These are phyloP conservation scores for Dipodascopsis tothii DNA, from an alignment of 805 yeast species.

Conservation along the genomic window DNA sequence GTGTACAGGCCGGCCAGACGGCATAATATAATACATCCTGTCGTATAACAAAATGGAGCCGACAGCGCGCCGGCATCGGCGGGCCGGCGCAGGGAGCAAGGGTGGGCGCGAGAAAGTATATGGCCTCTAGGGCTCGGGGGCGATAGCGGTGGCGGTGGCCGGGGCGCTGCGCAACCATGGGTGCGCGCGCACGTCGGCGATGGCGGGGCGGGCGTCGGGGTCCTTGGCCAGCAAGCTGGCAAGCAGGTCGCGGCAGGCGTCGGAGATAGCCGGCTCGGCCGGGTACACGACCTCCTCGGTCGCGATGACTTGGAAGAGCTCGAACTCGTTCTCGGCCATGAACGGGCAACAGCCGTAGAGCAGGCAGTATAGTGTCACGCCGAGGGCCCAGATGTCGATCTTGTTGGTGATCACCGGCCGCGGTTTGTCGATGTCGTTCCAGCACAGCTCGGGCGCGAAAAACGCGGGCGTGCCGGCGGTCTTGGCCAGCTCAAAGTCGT, in stretches of 20 bases:
- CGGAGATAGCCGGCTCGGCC: slow-evolving; percentile 23
- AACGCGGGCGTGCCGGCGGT: slow-evolving; percentile 98
- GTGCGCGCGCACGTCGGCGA: slow-evolving; percentile 66
- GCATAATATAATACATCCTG: no score
- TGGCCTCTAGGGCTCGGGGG: no score
- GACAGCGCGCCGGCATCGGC: neutral
- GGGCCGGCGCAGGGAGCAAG: no score
- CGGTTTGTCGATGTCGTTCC: slow-evolving; percentile 39
- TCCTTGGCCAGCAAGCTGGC: slow-evolving; percentile 57
- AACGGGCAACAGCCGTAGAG: slow-evolving; percentile 86
- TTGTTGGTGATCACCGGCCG: slow-evolving; percentile 60
- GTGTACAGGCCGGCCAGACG: no score
- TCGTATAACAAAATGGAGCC: no score
- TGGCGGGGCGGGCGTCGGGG: slow-evolving; percentile 59
- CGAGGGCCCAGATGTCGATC: slow-evolving; percentile 96
- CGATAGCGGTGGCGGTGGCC: slow-evolving; percentile 4
- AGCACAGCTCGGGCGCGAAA: slow-evolving; percentile 87
- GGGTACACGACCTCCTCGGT: slow-evolving; percentile 57
- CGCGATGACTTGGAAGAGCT: slow-evolving; percentile 73
- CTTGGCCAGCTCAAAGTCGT: slow-evolving; percentile 78
- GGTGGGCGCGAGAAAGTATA: no score
- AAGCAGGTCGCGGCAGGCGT: slow-evolving; percentile 47
- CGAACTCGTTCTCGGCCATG: slow-evolving; percentile 77
- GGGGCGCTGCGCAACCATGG: slow-evolving; percentile 53
- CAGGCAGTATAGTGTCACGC: slow-evolving; percentile 82